Base-by-base conservation (phyloP, 371 early-diverging fungal species). In the Circinella umbellata region DNA sequence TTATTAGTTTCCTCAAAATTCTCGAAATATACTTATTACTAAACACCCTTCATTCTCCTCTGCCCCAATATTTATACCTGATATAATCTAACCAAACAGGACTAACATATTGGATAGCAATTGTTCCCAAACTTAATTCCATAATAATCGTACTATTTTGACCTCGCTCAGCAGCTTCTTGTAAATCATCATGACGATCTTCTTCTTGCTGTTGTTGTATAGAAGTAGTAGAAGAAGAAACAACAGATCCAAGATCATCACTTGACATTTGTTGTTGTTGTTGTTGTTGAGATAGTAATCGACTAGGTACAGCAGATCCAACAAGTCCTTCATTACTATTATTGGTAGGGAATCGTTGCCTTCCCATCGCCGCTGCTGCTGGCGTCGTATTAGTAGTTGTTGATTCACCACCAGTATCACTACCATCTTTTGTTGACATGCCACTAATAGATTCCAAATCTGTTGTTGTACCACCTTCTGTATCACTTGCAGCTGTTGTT, bases 141-240 rank as follows among this genome's bases (percentile, higher is more conserved):
- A 90, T 86, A 54, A 90, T 83, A 60, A 89, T 80, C 1, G 86
- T 90, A 64, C 75, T 80, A 63, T 84, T 87, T 64, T 89, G 86
- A n/a, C 85, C 85, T n/a, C 73, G 72, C 51, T 85, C 80, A 0
- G 88, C 86, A 14, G 82, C 87, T 42, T 82, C 76, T 67, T 85
- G 86, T 14, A 88, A 68, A 57, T 82, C 83, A 48, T 76, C 38
- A 18, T 76, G 74, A 17, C 17, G 69, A 37, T 72, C 69, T 37
- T 71, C 71, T n/a, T 49, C 27, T 27, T 27, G 27, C 27, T 27
- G 27, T 2, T 27, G 27, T 27, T 27, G 27, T 27, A 27, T 27
- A 27, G 27, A 27, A 27, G 27, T 2, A 27, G 27, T 27, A 27
- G 27, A 27, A 2, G 27, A 39, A 27, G 70, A 53, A 36, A 20